Evolutionary conservation across 192 early-diverging fungal species (phyloP).

Genomic region (Phlyctochytrium bullatum): DNA sequence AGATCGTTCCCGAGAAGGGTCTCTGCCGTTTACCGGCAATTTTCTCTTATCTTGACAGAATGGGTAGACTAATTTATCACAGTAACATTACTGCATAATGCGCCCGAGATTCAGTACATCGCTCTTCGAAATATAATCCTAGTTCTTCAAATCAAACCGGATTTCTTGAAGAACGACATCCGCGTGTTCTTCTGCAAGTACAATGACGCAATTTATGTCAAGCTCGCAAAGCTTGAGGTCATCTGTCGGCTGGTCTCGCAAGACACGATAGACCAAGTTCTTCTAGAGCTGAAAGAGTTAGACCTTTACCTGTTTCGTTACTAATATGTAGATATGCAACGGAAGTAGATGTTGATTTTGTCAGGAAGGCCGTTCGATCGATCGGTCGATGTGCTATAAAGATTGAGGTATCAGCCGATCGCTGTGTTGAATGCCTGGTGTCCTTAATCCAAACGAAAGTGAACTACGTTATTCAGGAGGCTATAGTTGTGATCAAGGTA

Average conservation of each 20-base stretch:
- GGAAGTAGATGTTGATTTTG: conserved; percentile 97
- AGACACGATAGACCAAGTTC: conserved; percentile 84
- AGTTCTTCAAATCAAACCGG: conserved; percentile 85
- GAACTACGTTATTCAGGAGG: conserved; percentile 89
- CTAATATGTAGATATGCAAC: conserved; percentile 70
- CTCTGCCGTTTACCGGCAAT: neutral
- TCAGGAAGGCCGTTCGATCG: conserved; percentile 80
- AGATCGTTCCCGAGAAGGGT: neutral
- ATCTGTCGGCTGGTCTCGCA: conserved; percentile 86
- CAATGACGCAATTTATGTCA: conserved; percentile 98
- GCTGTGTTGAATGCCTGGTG: conserved; percentile 81
- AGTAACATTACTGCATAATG: conserved; percentile 82
- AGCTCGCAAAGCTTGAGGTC: conserved; percentile 92
- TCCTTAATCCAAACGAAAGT: conserved; percentile 87
- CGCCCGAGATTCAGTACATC: conserved; percentile 96
- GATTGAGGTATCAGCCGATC: conserved; percentile 80
- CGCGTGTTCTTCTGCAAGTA: conserved; percentile 98
- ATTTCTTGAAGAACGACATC: conserved; percentile 87
- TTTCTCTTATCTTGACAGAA: conserved; percentile 4
- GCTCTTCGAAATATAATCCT: conserved; percentile 95
- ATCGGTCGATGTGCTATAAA: conserved; percentile 94
- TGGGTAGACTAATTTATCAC: neutral
- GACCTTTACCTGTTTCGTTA: conserved; percentile 19
- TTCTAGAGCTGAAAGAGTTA: conserved; percentile 93
- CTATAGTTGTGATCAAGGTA: conserved; percentile 87